phyloP scores from a whole-genome alignment of 129 eudicot species.

The Chrysanthemum makinoi region DNA sequence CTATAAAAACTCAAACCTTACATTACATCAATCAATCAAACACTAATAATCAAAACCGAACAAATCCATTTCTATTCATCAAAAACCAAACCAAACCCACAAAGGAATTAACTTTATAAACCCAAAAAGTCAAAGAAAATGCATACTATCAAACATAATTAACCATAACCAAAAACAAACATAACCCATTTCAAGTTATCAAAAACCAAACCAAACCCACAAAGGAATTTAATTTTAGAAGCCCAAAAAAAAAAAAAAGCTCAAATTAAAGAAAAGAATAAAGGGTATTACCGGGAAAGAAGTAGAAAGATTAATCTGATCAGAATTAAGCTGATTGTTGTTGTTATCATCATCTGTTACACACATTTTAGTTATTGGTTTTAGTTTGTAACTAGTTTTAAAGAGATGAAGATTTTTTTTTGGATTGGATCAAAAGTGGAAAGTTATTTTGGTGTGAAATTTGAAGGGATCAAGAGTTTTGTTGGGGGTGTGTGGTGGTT shows the following conservation, averaged over 20 bases:
- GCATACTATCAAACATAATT: too few species aligned
- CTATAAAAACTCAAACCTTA: background rate
- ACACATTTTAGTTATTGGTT: conserved; percentile 11
- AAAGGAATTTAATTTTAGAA: background rate
- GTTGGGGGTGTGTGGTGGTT: conserved; percentile 8
- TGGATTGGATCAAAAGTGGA: conserved; percentile 18
- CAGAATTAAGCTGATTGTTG: conserved; percentile 26
- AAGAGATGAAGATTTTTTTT: background rate
- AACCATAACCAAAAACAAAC: conserved; percentile 13
- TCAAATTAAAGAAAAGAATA: conserved; percentile 19
- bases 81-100: conserved; percentile 12
- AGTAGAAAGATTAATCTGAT: conserved; percentile 36
- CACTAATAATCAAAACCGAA: background rate
- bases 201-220: conserved; percentile 14
- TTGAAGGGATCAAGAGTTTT: conserved; percentile 27
- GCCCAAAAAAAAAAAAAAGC: background rate
- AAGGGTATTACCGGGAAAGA: conserved; percentile 49
- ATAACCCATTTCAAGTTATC: conserved; percentile 15
- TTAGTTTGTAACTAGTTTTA: too few species aligned
- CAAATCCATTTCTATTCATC: conserved; percentile 2
- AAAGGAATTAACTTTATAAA: background rate
- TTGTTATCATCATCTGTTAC: conserved; percentile 25
- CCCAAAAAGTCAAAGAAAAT: background rate
- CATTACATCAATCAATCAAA: background rate
- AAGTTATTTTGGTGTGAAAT: background rate